A percentile compares a stretch with the other conserved stretches of the same genome.
phyloP scores from a whole-genome alignment of 495 filamentous ascomycete genomes.

The Penicillium ochrochloron region DNA sequence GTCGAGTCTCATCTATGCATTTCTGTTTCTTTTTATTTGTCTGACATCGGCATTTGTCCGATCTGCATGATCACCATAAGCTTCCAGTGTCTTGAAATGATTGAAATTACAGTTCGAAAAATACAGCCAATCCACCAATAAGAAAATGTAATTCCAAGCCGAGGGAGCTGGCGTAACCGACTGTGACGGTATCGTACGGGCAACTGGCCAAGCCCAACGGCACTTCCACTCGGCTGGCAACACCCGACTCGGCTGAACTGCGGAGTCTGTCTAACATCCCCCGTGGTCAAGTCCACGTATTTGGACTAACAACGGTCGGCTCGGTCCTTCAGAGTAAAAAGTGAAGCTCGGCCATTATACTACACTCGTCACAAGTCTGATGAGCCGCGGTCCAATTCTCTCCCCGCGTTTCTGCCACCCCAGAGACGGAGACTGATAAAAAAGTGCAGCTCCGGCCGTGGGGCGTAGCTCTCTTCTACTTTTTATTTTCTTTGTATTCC shows the following conservation, averaged over 20 bases:
- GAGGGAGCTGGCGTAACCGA: constrained; percentile 24
- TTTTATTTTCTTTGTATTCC: constrained; percentile 5
- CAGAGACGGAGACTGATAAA: constrained; percentile 14
- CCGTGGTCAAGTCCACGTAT: neutral
- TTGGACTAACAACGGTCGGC: constrained; percentile 18
- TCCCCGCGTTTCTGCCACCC: constrained; percentile 21
- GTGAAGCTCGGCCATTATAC: neutral
- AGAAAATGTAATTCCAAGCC: constrained; percentile 14
- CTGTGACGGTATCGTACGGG: constrained; percentile 41
- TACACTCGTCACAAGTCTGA: constrained; percentile 11
- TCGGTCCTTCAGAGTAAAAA: constrained; percentile 16
- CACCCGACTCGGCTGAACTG: neutral
- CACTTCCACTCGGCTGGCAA: constrained; percentile 33
- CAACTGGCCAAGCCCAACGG: constrained; percentile 23
- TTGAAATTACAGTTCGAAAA: neutral
- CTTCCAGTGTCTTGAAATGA: neutral
- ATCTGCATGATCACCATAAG: neutral
- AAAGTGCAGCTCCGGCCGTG: constrained; percentile 9
- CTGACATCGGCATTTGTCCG: neutral
- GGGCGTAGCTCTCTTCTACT: neutral
- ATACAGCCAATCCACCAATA: constrained; percentile 19
- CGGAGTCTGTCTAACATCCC: neutral
- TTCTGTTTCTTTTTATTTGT: neutral
- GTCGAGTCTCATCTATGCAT: neutral
- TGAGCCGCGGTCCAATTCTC: constrained; percentile 23